phyloP scores from a whole-genome alignment of 75 land plant genomes.

The Pinus tabuliformis region DNA sequence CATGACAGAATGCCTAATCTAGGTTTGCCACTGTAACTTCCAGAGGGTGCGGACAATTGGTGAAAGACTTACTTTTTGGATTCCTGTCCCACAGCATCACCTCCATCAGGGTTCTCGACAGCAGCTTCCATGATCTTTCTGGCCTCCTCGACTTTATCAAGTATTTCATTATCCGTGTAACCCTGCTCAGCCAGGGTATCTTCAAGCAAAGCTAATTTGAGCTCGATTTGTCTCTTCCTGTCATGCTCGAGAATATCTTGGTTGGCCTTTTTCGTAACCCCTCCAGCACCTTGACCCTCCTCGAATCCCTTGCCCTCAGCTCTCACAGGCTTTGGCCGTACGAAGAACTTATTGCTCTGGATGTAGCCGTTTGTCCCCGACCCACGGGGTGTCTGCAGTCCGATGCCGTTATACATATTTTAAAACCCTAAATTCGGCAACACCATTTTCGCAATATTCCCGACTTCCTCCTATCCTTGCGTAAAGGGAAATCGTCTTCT shows the following conservation, averaged over 20 bases:
- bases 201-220: constrained; percentile 73
- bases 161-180: constrained; percentile 74
- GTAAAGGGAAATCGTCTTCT: too few species aligned
- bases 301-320: constrained; percentile 43
- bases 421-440: background rate
- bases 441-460: too few species aligned
- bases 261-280: constrained; percentile 76
- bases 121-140: constrained; percentile 60
- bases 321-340: constrained; percentile 47
- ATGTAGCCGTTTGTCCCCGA: constrained; percentile 98
- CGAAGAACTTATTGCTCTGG: constrained; percentile 92
- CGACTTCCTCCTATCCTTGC: too few species aligned
- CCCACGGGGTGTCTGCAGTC: constrained; percentile 87
- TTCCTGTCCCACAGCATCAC: constrained; percentile 4
- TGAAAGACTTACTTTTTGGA: constrained; percentile 18
- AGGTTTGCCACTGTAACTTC: background rate
- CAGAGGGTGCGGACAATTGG: background rate
- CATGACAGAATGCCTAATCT: too few species aligned
- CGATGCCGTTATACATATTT: constrained; percentile 96
- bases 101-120: constrained; percentile 15
- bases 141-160: constrained; percentile 61
- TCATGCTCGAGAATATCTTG: constrained; percentile 96
- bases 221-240: constrained; percentile 82
- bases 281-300: constrained; percentile 76
- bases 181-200: constrained; percentile 92